A percentile compares a stretch with the other conserved stretches of the same genome.
Conservation (phyloP, 78 protist species). For the Monosiga brevicollis region DNA sequence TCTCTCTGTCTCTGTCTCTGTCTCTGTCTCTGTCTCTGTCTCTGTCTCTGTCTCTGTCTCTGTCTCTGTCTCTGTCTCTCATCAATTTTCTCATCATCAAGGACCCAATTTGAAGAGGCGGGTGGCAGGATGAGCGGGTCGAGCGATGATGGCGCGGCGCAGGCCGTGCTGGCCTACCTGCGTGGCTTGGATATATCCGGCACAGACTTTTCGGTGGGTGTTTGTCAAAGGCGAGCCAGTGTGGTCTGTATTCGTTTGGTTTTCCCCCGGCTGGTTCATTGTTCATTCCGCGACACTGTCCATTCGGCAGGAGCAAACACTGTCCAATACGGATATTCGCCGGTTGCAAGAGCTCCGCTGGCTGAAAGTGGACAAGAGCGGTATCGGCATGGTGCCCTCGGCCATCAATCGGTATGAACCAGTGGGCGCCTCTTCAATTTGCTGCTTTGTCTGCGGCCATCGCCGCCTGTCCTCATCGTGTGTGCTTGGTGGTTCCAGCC, state of each 20-base stretch:
- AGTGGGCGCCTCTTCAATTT: neutral
- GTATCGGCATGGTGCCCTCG: neutral
- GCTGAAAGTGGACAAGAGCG: neutral
- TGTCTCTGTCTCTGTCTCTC: neutral
- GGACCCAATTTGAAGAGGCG: no score
- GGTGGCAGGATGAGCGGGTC: no score
- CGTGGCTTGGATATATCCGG: neutral
- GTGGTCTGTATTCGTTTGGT: neutral
- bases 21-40: neutral
- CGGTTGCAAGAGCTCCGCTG: neutral
- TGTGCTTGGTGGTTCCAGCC: neutral
- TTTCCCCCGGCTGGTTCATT: neutral
- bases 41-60: neutral
- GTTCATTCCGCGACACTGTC: neutral
- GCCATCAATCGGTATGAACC: neutral
- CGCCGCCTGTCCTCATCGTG: neutral
- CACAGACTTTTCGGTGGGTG: neutral
- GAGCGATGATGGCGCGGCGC: no score
- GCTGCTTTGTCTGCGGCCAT: neutral
- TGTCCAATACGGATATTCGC: neutral
- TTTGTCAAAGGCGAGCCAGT: neutral
- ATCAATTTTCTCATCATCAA: no score
- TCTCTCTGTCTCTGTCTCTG: neutral
- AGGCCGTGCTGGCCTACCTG: neutral
- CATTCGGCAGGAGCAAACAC: neutral